Conservation (phyloP, 169 alveolate species). For the Fabrea salina region DNA sequence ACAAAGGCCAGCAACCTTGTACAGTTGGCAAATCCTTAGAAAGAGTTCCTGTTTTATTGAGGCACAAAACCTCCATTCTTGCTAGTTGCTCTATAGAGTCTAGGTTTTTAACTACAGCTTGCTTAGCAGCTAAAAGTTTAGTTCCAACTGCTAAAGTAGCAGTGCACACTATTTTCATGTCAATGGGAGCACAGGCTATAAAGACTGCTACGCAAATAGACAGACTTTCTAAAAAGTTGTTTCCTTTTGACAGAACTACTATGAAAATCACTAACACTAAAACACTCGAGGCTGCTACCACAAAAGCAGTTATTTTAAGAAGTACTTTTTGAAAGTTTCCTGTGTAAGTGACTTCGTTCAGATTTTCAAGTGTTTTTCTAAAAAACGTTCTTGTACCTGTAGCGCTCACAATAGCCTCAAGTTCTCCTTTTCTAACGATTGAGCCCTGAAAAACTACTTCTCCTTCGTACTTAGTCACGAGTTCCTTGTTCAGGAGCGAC, state of each 20-base stretch:
- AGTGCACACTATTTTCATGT: constrained; percentile 8
- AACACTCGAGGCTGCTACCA: background rate
- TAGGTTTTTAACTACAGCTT: constrained; percentile 72
- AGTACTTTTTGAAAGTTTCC: background rate
- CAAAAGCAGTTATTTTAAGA: background rate
- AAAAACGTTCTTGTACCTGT: constrained; percentile 62
- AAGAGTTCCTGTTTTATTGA: constrained; percentile 70
- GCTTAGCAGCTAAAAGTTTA: constrained; percentile 64
- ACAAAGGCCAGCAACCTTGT: background rate
- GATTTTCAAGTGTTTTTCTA: constrained; percentile 40
- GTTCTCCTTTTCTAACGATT: constrained; percentile 50
- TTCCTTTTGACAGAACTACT: constrained; percentile 14
- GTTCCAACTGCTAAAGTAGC: constrained; percentile 57
- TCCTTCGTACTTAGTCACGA: constrained; percentile 64
- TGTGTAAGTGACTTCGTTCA: too few relatives aligned
- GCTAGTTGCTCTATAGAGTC: constrained; percentile 79
- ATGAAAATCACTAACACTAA: constrained; percentile 1
- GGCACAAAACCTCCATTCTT: constrained; percentile 69
- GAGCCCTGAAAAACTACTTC: constrained; percentile 53
- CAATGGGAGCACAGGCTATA: constrained; percentile 25
- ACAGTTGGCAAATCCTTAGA: constrained; percentile 60
- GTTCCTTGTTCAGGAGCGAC: constrained; percentile 60
- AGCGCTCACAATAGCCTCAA: constrained; percentile 52
- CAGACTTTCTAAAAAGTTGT: background rate
- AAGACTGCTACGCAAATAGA: constrained; percentile 3